Evolutionary conservation across 257 asterid species (phyloP).

Genomic region (Nicotiana obtusifolia): DNA sequence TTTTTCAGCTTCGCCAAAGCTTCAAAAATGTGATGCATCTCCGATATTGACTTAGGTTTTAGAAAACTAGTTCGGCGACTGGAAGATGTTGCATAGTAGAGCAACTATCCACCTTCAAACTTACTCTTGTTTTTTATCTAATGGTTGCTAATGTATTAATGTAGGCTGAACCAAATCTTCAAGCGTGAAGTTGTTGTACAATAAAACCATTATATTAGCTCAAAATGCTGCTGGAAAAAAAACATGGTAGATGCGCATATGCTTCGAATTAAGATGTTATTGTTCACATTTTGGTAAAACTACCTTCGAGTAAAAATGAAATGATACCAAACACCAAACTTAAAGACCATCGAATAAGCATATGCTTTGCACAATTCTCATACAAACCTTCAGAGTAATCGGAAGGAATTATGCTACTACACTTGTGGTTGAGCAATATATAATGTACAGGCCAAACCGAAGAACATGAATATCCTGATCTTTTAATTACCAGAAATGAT

Average conservation of each 20-base stretch:
- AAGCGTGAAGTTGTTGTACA: background rate
- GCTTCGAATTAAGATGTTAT: background rate
- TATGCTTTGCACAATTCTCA: too few species aligned
- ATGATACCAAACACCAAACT: too few species aligned
- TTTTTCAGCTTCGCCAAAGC: slow-evolving; percentile 41
- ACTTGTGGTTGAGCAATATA: too few species aligned
- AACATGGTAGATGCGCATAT: background rate
- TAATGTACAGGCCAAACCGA: background rate
- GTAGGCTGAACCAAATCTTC: background rate
- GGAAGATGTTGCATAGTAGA: background rate
- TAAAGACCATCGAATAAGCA: too few species aligned
- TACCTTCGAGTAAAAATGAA: background rate
- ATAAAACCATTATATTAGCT: background rate
- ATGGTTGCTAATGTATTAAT: background rate
- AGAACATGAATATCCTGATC: background rate
- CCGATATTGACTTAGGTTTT: background rate
- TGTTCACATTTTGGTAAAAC: background rate
- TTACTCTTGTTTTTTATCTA: background rate
- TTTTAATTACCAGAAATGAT: background rate
- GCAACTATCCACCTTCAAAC: background rate
- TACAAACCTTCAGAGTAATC: too few species aligned
- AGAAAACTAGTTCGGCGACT: background rate
- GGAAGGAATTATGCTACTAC: too few species aligned
- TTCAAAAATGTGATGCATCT: slow-evolving; percentile 24
- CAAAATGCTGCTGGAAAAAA: background rate